phyloP scores from a whole-genome alignment of 768 basidiomycete species.

The Glaciozyma antarctica region DNA sequence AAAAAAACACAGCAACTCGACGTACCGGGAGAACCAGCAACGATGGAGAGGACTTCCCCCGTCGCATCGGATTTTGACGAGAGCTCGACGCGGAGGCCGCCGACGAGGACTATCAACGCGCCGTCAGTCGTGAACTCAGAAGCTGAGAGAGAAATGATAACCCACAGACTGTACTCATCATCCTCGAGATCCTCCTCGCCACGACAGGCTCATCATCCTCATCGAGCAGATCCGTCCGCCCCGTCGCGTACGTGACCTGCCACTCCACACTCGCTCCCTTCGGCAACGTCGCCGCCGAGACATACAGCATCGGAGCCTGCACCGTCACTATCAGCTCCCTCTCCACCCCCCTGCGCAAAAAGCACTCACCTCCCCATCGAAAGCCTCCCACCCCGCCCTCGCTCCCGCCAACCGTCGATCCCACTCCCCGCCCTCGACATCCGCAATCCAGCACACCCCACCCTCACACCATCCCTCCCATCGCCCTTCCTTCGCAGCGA shows the following conservation, averaged over 20 bases:
- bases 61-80: background rate
- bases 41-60: background rate
- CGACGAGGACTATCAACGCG: background rate
- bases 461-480: constrained; percentile 59
- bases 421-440: constrained; percentile 22
- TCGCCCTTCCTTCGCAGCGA: constrained; percentile 52
- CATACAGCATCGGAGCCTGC: constrained; percentile 32
- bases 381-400: constrained; percentile 3
- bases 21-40: background rate
- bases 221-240: constrained; percentile 4
- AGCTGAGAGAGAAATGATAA: background rate
- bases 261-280: constrained; percentile 42
- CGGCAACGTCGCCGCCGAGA: constrained; percentile 39
- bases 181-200: constrained; percentile 2
- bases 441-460: constrained; percentile 59
- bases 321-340: background rate
- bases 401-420: background rate
- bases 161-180: background rate
- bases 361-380: constrained; percentile 24
- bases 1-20: background rate
- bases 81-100: background rate
- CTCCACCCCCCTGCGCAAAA: background rate
- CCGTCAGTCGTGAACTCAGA: background rate
- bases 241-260: constrained; percentile 38
- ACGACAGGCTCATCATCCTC: constrained; percentile 17